These are phyloP conservation scores for Fusarium coicis DNA, from an alignment of 2,329 filamentous ascomycete species.

Conservation along the genomic window DNA sequence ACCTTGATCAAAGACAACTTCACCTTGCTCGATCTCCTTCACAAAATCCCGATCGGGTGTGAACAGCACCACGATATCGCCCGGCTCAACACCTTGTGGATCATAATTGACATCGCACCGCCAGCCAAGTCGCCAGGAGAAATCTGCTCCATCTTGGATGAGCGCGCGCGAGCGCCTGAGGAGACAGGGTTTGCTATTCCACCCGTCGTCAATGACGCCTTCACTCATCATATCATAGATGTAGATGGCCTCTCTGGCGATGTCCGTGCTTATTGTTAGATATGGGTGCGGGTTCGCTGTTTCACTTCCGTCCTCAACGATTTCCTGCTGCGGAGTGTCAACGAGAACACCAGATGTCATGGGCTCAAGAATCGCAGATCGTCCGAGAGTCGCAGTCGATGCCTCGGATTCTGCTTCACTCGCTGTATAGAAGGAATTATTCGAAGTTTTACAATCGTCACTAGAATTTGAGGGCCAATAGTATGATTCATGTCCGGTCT, in stretches of 20 bases:
- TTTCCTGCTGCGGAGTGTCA: accelerated
- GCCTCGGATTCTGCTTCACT: accelerated
- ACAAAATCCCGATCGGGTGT: not conserved
- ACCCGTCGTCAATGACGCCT: not conserved
- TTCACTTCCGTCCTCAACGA: accelerated
- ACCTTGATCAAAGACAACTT: not conserved
- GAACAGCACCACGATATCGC: not conserved
- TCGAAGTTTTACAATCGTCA: not conserved
- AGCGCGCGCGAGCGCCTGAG: not conserved
- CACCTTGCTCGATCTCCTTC: not conserved
- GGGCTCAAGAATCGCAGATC: not conserved
- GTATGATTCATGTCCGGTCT: not conserved
- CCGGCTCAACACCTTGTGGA: accelerated
- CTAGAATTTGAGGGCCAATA: not conserved
- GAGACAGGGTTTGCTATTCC: not conserved
- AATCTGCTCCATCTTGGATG: accelerated
- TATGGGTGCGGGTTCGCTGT: not conserved
- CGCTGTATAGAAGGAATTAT: not conserved
- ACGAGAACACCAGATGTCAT: accelerated
- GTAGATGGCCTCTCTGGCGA: not conserved
- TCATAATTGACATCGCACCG: not conserved
- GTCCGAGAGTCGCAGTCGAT: not conserved
- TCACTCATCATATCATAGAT: not conserved
- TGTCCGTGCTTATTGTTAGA: accelerated
- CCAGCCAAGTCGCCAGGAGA: not conserved